Conservation (phyloP, 192 early-diverging fungal species). For the Backusella parvicylindrica region DNA sequence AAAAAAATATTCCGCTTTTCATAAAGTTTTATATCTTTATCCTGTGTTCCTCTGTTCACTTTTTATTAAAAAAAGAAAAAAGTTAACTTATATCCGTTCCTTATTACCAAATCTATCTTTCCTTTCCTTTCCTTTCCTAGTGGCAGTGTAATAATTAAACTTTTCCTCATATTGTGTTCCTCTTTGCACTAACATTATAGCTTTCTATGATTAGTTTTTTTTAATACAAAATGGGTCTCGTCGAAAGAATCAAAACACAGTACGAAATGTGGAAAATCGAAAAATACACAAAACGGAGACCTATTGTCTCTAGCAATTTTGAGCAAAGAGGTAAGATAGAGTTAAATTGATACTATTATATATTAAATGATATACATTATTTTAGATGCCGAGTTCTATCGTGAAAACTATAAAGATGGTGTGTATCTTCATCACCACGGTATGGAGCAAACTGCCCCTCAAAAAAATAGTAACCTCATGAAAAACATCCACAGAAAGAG, state of each 20-base stretch:
- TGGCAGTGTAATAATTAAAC: background rate
- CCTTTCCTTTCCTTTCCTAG: background rate
- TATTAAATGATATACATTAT: background rate
- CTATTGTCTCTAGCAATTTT: constrained; percentile 18
- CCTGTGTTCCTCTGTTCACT: too few relatives aligned
- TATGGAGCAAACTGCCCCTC: background rate
- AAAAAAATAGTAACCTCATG: background rate
- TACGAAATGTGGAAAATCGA: constrained; percentile 28
- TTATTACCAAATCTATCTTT: background rate
- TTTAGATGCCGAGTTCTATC: constrained; percentile 28
- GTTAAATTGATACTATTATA: background rate
- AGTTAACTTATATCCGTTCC: background rate
- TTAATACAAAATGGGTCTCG: constrained; percentile 15
- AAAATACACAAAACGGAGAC: constrained; percentile 28
- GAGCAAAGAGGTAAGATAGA: constrained; percentile 21
- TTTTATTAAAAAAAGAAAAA: too few relatives aligned
- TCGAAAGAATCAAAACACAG: constrained; percentile 21
- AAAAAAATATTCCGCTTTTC: too few relatives aligned
- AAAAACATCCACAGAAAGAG: constrained; percentile 10
- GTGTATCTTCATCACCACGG: constrained; percentile 16
- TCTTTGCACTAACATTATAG: background rate
- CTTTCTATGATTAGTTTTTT: background rate
- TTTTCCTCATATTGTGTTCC: background rate
- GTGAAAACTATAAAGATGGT: constrained; percentile 26
- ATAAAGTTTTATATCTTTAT: too few relatives aligned